phyloP scores from a whole-genome alignment of 2,329 filamentous ascomycete species.

The Trichothecium roseum region DNA sequence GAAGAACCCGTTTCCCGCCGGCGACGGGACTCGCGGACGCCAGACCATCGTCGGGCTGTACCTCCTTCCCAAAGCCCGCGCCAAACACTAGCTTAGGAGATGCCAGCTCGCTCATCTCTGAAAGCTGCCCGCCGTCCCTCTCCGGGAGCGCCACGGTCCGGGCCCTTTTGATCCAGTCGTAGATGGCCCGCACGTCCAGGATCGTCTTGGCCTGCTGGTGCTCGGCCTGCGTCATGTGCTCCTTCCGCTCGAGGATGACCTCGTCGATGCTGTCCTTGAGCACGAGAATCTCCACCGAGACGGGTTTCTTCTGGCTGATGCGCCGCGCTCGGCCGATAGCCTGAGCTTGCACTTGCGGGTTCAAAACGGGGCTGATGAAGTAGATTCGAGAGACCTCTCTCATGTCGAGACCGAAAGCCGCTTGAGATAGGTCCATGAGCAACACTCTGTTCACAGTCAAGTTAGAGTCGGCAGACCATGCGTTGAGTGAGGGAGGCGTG shows the following conservation, averaged over 20 bases:
- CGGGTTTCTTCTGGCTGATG: constrained; percentile 71
- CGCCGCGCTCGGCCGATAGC: constrained; percentile 84
- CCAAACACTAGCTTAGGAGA: constrained; percentile 41
- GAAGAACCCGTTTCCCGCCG: background rate
- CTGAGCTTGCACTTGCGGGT: constrained; percentile 77
- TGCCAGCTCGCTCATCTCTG: constrained; percentile 37
- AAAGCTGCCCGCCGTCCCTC: constrained; percentile 19
- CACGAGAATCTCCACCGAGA: constrained; percentile 79
- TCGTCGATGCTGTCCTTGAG: constrained; percentile 75
- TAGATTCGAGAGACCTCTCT: constrained; percentile 75
- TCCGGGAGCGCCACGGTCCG: constrained; percentile 27
- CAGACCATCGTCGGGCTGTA: constrained; percentile 36
- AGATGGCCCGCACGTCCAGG: constrained; percentile 46
- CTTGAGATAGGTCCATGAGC: constrained; percentile 84
- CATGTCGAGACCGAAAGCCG: constrained; percentile 81
- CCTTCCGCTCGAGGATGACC: constrained; percentile 63
- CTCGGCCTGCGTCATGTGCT: constrained; percentile 62
- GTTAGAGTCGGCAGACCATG: constrained; percentile 2
- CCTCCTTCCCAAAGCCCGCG: constrained; percentile 29
- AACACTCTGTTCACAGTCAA: constrained; percentile 45
- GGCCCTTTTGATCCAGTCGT: constrained; percentile 48
- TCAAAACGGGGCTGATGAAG: constrained; percentile 81
- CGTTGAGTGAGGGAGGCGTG: too few species aligned
- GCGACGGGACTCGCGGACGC: constrained; percentile 12
- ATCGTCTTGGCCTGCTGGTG: constrained; percentile 44